Percentiles rank a stretch among this genome's conserved stretches.
Conservation (phyloP, 2,329 filamentous ascomycete species). For the Cucurbitaria berberidis region DNA sequence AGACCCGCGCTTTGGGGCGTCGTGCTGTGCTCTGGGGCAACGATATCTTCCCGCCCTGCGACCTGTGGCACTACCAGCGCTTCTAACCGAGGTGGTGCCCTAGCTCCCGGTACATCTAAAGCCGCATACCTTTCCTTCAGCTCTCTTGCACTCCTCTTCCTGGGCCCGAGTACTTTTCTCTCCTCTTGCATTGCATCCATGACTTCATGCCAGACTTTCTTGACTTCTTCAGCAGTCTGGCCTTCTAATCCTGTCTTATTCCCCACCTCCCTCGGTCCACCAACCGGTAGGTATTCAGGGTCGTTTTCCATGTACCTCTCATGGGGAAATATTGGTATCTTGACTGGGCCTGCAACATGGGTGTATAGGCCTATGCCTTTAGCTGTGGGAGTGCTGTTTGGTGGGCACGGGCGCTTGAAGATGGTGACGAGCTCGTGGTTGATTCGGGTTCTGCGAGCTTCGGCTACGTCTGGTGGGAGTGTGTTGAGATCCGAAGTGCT, state of each 20-base stretch:
- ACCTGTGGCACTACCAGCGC: too few species aligned
- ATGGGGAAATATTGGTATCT: neutral
- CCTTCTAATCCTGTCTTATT: neutral
- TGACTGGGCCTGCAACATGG: slow-evolving; percentile 19
- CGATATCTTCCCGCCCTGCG: too few species aligned
- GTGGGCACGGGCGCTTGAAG: slow-evolving; percentile 5
- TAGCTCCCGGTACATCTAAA: neutral
- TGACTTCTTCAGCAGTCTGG: neutral
- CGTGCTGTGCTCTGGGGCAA: too few species aligned
- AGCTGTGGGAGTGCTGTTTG: slow-evolving; percentile 11
- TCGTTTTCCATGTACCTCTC: neutral
- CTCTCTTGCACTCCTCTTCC: neutral
- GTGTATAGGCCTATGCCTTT: slow-evolving; percentile 38
- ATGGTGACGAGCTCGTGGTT: slow-evolving; percentile 28
- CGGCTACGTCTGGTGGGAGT: slow-evolving; percentile 16
- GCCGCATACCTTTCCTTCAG: neutral
- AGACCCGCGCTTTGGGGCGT: too few species aligned
- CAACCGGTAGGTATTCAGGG: slow-evolving; percentile 4
- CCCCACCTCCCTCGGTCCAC: neutral
- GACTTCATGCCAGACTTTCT: neutral
- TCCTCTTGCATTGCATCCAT: neutral
- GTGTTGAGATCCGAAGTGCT: too few species aligned
- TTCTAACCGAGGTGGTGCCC: too few species aligned
- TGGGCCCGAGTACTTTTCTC: neutral
- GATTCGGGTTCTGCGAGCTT: slow-evolving; percentile 19